Conservation (phyloP, 1,284 basidiomycete species). For the Microstroma glucosiphilum region DNA sequence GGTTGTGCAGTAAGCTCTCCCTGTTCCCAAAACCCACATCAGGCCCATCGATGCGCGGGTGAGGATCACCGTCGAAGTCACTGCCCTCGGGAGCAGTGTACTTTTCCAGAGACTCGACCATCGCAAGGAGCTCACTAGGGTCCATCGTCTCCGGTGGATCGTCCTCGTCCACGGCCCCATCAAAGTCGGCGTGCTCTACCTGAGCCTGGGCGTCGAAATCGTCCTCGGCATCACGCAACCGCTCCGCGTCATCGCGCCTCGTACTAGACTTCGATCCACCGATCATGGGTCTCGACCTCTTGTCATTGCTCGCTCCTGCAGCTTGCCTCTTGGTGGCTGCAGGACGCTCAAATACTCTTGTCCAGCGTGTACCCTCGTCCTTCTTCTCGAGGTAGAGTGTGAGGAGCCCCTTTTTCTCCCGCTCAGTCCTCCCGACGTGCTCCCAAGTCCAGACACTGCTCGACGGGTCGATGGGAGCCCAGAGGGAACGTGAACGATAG, state of each 20-base stretch:
- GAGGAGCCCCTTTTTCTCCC: constrained; percentile 16
- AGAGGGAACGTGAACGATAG: constrained; percentile 29
- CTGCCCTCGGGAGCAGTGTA: constrained; percentile 57
- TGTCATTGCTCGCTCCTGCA: constrained; percentile 8
- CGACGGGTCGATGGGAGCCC: constrained; percentile 33
- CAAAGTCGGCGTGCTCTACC: constrained; percentile 7
- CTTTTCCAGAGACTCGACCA: constrained; percentile 75
- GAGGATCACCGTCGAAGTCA: constrained; percentile 54
- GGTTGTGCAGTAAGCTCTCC: background rate
- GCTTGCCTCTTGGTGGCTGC: constrained; percentile 43
- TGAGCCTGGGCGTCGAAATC: too few species aligned
- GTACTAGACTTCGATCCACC: too few species aligned
- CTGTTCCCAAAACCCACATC: too few species aligned
- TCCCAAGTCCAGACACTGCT: constrained; percentile 39
- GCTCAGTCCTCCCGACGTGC: constrained; percentile 11
- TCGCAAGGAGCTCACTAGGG: constrained; percentile 68
- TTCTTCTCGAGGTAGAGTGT: constrained; percentile 41
- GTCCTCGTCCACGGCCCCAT: constrained; percentile 51
- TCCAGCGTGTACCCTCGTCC: constrained; percentile 66
- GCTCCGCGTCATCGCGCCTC: constrained; percentile 11
- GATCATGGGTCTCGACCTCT: too few species aligned
- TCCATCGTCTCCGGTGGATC: constrained; percentile 85
- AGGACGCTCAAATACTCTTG: constrained; percentile 64
- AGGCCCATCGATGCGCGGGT: background rate
- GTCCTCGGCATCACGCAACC: too few species aligned